phyloP scores from a whole-genome alignment of 2,329 filamentous ascomycete genomes.

The Diaporthe citriasiana region DNA sequence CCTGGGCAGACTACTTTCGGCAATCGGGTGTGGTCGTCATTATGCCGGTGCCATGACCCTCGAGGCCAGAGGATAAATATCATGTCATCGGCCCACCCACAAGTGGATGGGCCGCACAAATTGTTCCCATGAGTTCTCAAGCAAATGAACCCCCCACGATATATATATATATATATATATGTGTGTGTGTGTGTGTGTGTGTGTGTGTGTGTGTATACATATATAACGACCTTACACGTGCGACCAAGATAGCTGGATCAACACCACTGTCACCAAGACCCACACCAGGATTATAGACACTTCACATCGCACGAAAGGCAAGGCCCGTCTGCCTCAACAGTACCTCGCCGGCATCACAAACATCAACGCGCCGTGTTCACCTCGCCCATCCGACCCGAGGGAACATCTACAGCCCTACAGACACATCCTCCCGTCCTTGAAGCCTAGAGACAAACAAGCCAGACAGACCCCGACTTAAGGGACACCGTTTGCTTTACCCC shows the following conservation, averaged over 20 bases:
- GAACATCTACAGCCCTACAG: constrained; percentile 31
- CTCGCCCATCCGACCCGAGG: constrained; percentile 11
- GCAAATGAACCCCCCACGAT: constrained; percentile 19
- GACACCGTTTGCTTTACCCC: constrained; percentile 1
- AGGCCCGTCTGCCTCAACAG: not conserved
- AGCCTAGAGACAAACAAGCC: constrained; percentile 32
- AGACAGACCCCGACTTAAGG: not conserved
- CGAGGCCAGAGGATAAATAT: constrained; percentile 28
- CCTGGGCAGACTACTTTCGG: constrained; percentile 33
- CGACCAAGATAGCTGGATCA: constrained; percentile 21
- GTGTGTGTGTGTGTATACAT: not conserved
- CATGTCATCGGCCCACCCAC: constrained; percentile 35
- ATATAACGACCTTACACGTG: not conserved
- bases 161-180: not conserved
- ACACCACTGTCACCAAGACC: not conserved
- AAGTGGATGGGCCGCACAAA: constrained; percentile 25
- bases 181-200: not conserved
- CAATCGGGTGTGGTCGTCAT: constrained; percentile 31
- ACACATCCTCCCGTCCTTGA: constrained; percentile 12
- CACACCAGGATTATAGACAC: not conserved
- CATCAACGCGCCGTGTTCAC: constrained; percentile 11
- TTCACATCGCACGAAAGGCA: not conserved
- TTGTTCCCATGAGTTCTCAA: constrained; percentile 23
- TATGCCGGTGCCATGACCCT: constrained; percentile 20
- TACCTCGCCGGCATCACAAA: not conserved